These are phyloP conservation scores for Aulographum hederae DNA, from an alignment of 2,329 filamentous ascomycete genomes.

Conservation along the genomic window DNA sequence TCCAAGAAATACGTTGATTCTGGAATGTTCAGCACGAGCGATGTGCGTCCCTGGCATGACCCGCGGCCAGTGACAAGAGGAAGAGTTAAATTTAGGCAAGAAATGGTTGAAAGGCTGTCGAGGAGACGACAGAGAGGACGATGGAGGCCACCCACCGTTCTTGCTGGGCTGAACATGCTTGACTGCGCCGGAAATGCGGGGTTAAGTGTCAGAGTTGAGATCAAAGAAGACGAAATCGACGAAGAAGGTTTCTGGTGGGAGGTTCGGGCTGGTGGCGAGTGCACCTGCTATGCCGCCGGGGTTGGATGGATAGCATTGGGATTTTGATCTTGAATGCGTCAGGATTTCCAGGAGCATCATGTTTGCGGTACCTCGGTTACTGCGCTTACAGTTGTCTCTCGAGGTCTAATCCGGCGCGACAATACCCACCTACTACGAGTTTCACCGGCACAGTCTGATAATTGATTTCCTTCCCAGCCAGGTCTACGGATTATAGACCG, in stretches of 20 bases:
- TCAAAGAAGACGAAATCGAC: constrained; percentile 8
- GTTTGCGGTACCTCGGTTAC: too few relatives aligned
- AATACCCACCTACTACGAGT: too few relatives aligned
- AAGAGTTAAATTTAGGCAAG: constrained; percentile 8
- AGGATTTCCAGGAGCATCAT: too few relatives aligned
- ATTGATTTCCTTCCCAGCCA: too few relatives aligned
- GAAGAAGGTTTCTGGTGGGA: constrained; percentile 11
- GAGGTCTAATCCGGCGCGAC: too few relatives aligned
- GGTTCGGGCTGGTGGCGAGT: constrained; percentile 9
- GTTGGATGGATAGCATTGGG: constrained; percentile 11
- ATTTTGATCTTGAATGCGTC: too few relatives aligned
- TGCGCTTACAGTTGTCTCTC: too few relatives aligned
- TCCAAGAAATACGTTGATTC: constrained; percentile 10
- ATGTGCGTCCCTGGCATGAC: constrained; percentile 9
- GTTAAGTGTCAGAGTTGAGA: constrained; percentile 9
- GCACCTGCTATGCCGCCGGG: constrained; percentile 10
- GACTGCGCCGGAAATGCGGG: constrained; percentile 12
- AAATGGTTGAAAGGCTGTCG: constrained; percentile 7
- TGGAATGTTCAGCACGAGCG: constrained; percentile 10
- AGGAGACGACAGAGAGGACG: too few relatives aligned
- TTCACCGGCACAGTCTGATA: too few relatives aligned
- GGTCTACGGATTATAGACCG: too few relatives aligned
- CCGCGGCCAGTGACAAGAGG: constrained; percentile 7
- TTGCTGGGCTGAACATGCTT: constrained; percentile 12
- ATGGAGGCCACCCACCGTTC: constrained; percentile 11